Conservation (phyloP, 164 flowering plant species). For the Annona squamosa region DNA sequence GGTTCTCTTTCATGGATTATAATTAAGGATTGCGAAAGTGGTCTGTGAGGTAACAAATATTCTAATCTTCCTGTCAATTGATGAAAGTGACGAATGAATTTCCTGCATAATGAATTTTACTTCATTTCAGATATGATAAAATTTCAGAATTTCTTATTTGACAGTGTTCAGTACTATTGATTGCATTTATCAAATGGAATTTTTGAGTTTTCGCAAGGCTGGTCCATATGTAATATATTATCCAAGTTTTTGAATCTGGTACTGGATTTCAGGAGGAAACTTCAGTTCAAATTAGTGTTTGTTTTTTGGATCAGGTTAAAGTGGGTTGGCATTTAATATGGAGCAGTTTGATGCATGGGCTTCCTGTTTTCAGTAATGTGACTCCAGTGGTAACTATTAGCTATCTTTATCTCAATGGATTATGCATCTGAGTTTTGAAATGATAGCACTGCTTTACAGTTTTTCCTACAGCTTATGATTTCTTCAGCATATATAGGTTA, state of each 20-base stretch:
- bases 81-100: too few species aligned
- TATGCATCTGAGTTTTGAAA: not conserved
- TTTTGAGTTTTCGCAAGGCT: not conserved
- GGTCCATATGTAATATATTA: not conserved
- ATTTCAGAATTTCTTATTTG: too few species aligned
- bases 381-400: constrained; percentile 57
- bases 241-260: not conserved
- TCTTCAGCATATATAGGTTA: not conserved
- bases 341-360: constrained; percentile 63
- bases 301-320: constrained; percentile 38
- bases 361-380: constrained; percentile 67
- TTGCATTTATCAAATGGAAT: not conserved
- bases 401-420: not conserved
- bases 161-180: not conserved
- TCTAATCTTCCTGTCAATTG: too few species aligned
- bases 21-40: too few species aligned
- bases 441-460: not conserved
- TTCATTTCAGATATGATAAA: too few species aligned
- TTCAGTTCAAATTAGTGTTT: not conserved
- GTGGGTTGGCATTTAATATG: constrained; percentile 72
- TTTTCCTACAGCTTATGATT: not conserved
- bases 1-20: too few species aligned
- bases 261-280: not conserved
- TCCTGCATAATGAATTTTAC: too few species aligned
- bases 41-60: too few species aligned